Percentiles rank a stretch among this genome's conserved stretches.
These are phyloP conservation scores for Acidiella bohemica DNA, from an alignment of 495 filamentous ascomycete species.

Conservation along the genomic window DNA sequence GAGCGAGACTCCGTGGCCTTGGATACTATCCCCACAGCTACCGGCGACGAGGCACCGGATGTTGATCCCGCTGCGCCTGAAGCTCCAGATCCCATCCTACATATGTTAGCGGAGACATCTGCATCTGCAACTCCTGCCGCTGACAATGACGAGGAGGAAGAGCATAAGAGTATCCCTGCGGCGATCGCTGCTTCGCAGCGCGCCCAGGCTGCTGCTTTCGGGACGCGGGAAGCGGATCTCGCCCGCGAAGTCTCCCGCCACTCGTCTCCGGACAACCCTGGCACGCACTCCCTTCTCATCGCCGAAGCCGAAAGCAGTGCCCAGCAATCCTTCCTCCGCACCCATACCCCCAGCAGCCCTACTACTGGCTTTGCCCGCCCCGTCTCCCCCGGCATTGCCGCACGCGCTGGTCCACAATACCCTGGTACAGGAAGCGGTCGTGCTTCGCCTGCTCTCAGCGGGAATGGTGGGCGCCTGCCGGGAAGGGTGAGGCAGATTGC, in stretches of 20 bases:
- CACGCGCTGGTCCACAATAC: too few species aligned
- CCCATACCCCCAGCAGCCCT: not conserved
- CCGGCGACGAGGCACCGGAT: constrained; percentile 11
- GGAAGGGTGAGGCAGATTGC: constrained; percentile 40
- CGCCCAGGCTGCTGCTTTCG: constrained; percentile 4
- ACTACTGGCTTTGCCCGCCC: not conserved
- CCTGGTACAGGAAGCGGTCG: not conserved
- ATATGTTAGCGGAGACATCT: too few species aligned
- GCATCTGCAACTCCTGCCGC: not conserved
- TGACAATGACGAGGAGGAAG: not conserved
- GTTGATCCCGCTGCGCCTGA: constrained; percentile 9
- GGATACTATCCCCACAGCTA: too few species aligned
- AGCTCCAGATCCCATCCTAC: too few species aligned
- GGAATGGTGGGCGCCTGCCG: too few species aligned
- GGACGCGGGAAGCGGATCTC: constrained; percentile 18
- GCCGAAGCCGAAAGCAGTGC: constrained; percentile 2
- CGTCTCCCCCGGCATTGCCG: constrained; percentile 3
- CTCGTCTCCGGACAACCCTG: constrained; percentile 6
- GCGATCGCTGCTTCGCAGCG: not conserved
- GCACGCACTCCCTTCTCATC: constrained; percentile 1
- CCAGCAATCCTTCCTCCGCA: constrained; percentile 11
- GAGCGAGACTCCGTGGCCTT: too few species aligned
- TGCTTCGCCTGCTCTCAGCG: not conserved
- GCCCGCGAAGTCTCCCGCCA: constrained; percentile 16
- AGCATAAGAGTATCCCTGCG: not conserved